Evolutionary conservation across 2,329 filamentous ascomycete species (phyloP).

Genomic region (Claviceps humidiphila): DNA sequence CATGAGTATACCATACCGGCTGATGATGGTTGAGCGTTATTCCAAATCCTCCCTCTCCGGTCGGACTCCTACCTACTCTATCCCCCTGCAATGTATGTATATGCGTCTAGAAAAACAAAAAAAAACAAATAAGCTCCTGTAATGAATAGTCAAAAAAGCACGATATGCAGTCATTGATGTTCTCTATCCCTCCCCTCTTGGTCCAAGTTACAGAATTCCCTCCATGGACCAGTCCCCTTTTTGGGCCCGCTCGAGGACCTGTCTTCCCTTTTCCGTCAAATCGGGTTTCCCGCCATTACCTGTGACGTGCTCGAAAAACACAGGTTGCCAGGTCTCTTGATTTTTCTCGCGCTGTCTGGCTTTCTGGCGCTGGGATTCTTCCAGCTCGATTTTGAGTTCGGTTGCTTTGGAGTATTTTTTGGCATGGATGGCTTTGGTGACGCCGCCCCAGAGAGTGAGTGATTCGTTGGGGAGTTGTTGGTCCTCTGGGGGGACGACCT

Average conservation of each 20-base stretch:
- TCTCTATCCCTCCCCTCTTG: not conserved
- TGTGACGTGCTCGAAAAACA: slow-evolving; percentile 62
- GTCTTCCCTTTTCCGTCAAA: slow-evolving; percentile 38
- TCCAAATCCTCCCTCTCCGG: not conserved
- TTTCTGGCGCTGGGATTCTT: slow-evolving; percentile 78
- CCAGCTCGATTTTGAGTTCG: slow-evolving; percentile 75
- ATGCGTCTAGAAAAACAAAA: not conserved
- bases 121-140: not conserved
- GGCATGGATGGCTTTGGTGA: slow-evolving; percentile 71
- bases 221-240: slow-evolving; percentile 38
- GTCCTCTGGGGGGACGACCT: slow-evolving; percentile 64
- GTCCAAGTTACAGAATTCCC: slow-evolving; percentile 23
- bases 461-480: slow-evolving; percentile 82
- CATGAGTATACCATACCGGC: too few species aligned
- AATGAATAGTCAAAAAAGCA: not conserved
- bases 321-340: slow-evolving; percentile 63
- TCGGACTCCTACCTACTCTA: not conserved
- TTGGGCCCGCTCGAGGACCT: slow-evolving; percentile 39
- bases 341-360: slow-evolving; percentile 64
- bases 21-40: too few species aligned
- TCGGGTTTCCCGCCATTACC: slow-evolving; percentile 43
- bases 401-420: slow-evolving; percentile 82
- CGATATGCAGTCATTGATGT: not conserved
- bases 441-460: slow-evolving; percentile 71
- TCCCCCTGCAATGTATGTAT: not conserved